Evolutionary conservation across 805 yeast genomes (phyloP).

Genomic region (Teunomyces aglyptinius): DNA sequence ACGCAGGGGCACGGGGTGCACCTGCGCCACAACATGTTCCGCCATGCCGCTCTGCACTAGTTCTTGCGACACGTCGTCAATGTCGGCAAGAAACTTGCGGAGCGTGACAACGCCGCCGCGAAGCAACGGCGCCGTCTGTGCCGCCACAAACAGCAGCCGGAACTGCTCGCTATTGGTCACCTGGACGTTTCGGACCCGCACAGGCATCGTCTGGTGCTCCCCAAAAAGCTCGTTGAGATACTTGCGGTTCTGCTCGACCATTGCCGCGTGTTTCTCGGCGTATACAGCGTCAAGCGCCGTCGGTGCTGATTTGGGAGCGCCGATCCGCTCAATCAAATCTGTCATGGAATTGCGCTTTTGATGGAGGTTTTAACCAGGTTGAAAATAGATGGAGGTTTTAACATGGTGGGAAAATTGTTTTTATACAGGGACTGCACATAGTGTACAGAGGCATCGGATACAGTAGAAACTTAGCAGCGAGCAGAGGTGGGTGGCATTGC

Average conservation of each 20-base stretch:
- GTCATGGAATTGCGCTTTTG: slow-evolving; percentile 8
- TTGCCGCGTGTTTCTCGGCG: slow-evolving; percentile 27
- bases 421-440: no score
- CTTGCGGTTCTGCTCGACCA: slow-evolving; percentile 31
- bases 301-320: slow-evolving; percentile 11
- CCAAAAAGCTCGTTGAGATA: slow-evolving; percentile 33
- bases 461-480: no score
- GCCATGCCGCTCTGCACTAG: slow-evolving; percentile 44
- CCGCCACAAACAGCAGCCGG: slow-evolving; percentile 43
- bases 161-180: slow-evolving; percentile 48
- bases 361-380: neutral
- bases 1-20: slow-evolving; percentile 22
- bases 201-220: slow-evolving; percentile 38
- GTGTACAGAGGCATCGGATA: no score
- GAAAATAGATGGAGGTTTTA: no score
- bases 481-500: no score
- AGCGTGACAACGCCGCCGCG: slow-evolving; percentile 32
- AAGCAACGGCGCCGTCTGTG: slow-evolving; percentile 49
- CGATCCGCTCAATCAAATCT: neutral
- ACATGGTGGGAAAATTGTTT: neutral
- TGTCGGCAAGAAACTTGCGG: slow-evolving; percentile 32
- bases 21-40: slow-evolving; percentile 37
- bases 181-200: slow-evolving; percentile 43
- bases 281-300: slow-evolving; percentile 25
- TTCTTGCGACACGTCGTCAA: slow-evolving; percentile 45